Base-by-base conservation (phyloP, 495 filamentous ascomycete species). In the Penicillium ucsense region DNA sequence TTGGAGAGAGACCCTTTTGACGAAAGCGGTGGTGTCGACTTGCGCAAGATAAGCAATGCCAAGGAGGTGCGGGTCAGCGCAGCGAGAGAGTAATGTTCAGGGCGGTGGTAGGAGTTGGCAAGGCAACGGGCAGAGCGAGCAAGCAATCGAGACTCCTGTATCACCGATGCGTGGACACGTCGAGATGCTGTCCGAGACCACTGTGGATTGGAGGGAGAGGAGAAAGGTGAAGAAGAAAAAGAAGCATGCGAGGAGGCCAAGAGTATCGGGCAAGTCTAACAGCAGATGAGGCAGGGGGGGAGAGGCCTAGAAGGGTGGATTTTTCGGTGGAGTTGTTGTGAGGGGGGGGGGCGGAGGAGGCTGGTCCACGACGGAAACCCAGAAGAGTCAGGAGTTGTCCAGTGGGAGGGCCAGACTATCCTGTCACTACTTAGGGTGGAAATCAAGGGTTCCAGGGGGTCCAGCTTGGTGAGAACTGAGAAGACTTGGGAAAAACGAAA, bases 1-100 rank as follows among this genome's bases (percentile, higher is more conserved):
- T 20, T 20, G 20, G 20, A 20, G 20, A 20, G 20, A 20, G 20
- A 20, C 20, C 1, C 20, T 20, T 20, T 20, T 20, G 20, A 20
- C 20, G 20, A 20, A 20, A 20, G 20, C 20, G 20, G 2, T 20
- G 20, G 20, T 46, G 36, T 28, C 40, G 31, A 11, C 38, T 36
- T 34, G 36, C 41, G 51, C 20, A 47, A 56, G 47, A 59, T 53
- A 61, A 61, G 59, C 59, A 61, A 61, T 51, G 59, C 59, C 59
- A 61, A 61, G 52, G n/a, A 49, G 35, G 53, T 49, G 47, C 55
- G 47, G 56, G 58, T 56, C 52, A 50, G 28, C 27, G 46, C 38
- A 36, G 45, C 31, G 30, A 43, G 41, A 40, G 47, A 33, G 36
- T 38, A 38, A 40, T 45, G 38, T 46, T 50, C 37, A 40, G 47